Conservation (phyloP, 768 basidiomycete species). For the Nidula microcarpa region DNA sequence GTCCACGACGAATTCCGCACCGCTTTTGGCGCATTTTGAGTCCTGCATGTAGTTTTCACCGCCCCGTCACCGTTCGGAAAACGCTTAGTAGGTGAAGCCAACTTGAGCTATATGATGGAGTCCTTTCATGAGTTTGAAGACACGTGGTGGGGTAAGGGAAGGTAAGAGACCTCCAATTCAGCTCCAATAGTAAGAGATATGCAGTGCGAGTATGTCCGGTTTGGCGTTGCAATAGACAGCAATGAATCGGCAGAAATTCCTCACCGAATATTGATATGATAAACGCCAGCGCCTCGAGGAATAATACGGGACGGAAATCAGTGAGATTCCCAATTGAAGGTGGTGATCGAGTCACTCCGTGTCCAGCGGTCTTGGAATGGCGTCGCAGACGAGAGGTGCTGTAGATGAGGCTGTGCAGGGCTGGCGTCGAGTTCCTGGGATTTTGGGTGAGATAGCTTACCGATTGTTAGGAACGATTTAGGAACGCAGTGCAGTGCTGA, state of each 20-base stretch:
- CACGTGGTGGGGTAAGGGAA: neutral
- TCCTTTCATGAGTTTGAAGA: too few relatives aligned
- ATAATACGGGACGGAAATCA: too few relatives aligned
- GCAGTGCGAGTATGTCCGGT: neutral
- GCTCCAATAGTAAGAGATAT: neutral
- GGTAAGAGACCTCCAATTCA: too few relatives aligned
- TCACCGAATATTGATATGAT: neutral
- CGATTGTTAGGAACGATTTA: slow-evolving; percentile 30
- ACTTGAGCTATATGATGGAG: too few relatives aligned
- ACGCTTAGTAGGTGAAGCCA: too few relatives aligned
- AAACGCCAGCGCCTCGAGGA: too few relatives aligned
- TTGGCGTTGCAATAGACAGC: neutral
- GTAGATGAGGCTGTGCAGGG: slow-evolving; percentile 16
- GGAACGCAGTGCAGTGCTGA: slow-evolving; percentile 9
- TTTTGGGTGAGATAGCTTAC: slow-evolving; percentile 24
- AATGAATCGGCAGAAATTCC: neutral
- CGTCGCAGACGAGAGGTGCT: slow-evolving; percentile 6
- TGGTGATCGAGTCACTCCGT: neutral
- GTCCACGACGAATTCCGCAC: too few relatives aligned
- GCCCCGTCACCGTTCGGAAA: too few relatives aligned
- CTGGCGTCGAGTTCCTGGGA: slow-evolving; percentile 10
- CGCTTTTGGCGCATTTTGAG: too few relatives aligned
- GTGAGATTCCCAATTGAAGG: neutral
- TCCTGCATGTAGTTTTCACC: too few relatives aligned
- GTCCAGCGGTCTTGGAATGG: slow-evolving; percentile 5